Base-by-base conservation (phyloP, 2,329 filamentous ascomycete species). In the Cadophora luteo-olivacea region DNA sequence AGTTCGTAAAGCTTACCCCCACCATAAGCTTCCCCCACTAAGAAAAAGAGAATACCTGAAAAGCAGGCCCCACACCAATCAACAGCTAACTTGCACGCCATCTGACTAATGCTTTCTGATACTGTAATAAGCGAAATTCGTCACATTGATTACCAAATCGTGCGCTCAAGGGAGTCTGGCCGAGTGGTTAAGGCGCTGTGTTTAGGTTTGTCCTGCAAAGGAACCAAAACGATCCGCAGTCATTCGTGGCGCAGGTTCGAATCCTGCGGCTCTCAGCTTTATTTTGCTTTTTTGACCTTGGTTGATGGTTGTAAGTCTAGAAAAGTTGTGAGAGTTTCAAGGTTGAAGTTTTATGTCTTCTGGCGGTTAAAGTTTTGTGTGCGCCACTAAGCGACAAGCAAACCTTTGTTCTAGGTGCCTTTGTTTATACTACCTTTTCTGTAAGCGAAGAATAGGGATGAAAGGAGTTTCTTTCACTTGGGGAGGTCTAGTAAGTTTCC, bases 121-220 rank as follows among this genome's bases (percentile, higher is more conserved):
- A 41, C 3, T 41, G 7, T n/a, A 22, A 55, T 57, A 57, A 57
- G 25, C 0, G 2, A 22, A n/a, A 36, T n/a, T 7, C 1, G 0
- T 22, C 11, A 16, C 16, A 16, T 19, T 22, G 32, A 36, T 52
- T 36, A 57, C 4, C 19, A 36, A 57, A 33, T 57, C 52, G 19
- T 32, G 12, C 14, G 3, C 12, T 41, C 16, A n/a, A n/a, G 38
- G 38, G 38, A 41, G 38, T 41, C 38, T 41, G 38, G 38, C 38
- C 38, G 38, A 41, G 38, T 41, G 38, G 38, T 41, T 41, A 41
- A 41, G 83, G 83, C 83, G 83, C 81, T 83, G 82, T 83, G 82
- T 85, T 85, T 85, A 84, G 83, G 83, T 74, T 19, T 33, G 77
- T 54, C 19, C 72, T 65, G 61, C 32, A 69, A 71, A 69, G 63